These are phyloP conservation scores for Chenopodium quinoa DNA, from an alignment of 148 eudicot species.

Conservation along the genomic window DNA sequence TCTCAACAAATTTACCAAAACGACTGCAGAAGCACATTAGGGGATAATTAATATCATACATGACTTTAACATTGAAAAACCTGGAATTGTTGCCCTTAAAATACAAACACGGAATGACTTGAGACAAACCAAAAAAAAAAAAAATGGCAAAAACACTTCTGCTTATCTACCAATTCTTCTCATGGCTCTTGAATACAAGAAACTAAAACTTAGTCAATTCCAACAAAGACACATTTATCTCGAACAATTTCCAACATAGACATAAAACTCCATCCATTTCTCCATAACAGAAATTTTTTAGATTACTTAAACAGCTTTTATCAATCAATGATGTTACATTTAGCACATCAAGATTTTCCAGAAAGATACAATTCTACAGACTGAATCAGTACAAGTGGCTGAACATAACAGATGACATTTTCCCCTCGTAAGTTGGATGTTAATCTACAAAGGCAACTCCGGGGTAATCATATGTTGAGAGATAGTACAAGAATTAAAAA, in stretches of 20 bases:
- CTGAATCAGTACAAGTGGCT: neutral
- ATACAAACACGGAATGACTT: neutral
- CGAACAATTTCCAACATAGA: neutral
- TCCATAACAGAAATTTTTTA: neutral
- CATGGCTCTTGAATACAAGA: neutral
- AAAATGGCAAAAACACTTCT: neutral
- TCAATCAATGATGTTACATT: neutral
- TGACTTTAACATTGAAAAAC: neutral
- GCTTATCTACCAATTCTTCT: neutral
- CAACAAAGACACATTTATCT: neutral
- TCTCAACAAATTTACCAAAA: constrained; percentile 89
- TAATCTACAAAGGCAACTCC: neutral
- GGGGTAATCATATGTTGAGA: neutral
- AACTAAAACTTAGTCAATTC: neutral
- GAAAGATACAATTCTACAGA: neutral
- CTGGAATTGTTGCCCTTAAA: neutral
- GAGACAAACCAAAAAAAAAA: neutral
- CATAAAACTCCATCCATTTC: neutral
- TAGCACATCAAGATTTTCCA: neutral
- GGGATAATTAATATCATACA: neutral
- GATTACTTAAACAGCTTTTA: neutral
- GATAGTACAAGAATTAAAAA: neutral
- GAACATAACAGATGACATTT: neutral
- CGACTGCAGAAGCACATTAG: constrained; percentile 55
- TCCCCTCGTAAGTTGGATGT: neutral